Evolutionary conservation across 345 rosid genomes (phyloP), one percentile per base, ranked within the genome.

Genomic region (Cochlearia excelsa): DNA sequence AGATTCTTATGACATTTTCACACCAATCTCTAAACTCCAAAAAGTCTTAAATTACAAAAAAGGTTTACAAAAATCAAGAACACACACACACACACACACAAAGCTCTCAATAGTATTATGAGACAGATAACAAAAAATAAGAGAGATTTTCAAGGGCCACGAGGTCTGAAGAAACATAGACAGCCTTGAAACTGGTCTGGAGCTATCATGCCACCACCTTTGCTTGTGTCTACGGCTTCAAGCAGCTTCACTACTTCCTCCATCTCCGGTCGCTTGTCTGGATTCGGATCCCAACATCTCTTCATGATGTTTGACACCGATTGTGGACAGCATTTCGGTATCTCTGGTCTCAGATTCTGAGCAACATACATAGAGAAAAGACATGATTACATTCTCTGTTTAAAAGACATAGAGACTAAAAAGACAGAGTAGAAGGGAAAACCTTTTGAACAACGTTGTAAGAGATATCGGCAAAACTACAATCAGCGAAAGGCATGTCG

Each of bases 131-230:
- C 23, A 16, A 16, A 16, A 16, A 16, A 16, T 16, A 16, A 16
- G 23, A 16, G 23, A 16, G 23, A 16, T 16, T 16, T 16, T 82
- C 72, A 87, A 16, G 92, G 95, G 46, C 95, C 95, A 26, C 87
- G 92, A 40, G 73, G 69, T 7, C 74, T 79, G 47, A 52, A 54
- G 56, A 87, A 80, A 69, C 95, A 87, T 50, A 84, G 79, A 68
- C 89, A 87, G 8, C 85, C 84, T 9, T 51, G 63, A 47, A 79
- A 67, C 69, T 83, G 84, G 74, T 80, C 95, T 30, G 84, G 92
- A 4, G 95, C 84, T 58, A 84, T 87, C 95, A 87, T 87, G 63
- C 95, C 95, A 56, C 95, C 95, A 39, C 95, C 95, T 75, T 78
- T 87, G 82, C 84, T 84, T 35, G 87, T 84, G 70, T 87, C 85